These are phyloP conservation scores for Agarophyton chilense DNA, from an alignment of 23 red algal genomes.

Conservation along the genomic window DNA sequence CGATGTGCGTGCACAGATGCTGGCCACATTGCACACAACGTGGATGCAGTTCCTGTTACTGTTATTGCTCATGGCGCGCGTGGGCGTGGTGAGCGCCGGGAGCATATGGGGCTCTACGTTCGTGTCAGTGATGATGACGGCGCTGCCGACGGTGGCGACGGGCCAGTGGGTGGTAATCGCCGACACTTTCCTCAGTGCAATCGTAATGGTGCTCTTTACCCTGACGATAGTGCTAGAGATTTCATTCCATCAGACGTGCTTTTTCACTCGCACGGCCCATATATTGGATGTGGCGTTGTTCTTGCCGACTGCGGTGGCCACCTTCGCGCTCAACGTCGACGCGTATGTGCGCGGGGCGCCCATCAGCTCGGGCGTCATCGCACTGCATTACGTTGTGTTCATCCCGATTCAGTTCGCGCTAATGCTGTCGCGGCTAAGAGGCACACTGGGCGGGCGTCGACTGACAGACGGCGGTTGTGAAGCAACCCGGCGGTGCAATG, in stretches of 20 bases:
- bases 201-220: constrained; percentile 11
- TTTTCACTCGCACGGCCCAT: constrained; percentile 5
- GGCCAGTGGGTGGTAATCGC: constrained; percentile 24
- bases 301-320: constrained; percentile 3
- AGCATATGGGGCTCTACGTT: constrained; percentile 14
- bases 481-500: too few species aligned
- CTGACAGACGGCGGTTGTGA: background rate
- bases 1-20: too few species aligned
- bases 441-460: constrained; percentile 32
- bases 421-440: constrained; percentile 25
- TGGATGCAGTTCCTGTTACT: too few species aligned
- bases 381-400: constrained; percentile 29
- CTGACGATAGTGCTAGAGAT: constrained; percentile 43
- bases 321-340: background rate
- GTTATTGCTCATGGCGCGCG: too few species aligned
- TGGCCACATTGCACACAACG: too few species aligned
- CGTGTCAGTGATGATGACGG: background rate
- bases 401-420: constrained; percentile 30
- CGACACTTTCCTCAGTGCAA: background rate
- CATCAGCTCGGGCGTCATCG: background rate
- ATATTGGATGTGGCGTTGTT: constrained; percentile 29
- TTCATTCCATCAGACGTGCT: background rate
- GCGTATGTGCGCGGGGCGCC: background rate
- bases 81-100: background rate
- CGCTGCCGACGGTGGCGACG: background rate